A percentile compares a stretch with the other conserved stretches of the same genome.
phyloP scores from a whole-genome alignment of 2,329 filamentous ascomycete species.

The Didymella keratinophila region DNA sequence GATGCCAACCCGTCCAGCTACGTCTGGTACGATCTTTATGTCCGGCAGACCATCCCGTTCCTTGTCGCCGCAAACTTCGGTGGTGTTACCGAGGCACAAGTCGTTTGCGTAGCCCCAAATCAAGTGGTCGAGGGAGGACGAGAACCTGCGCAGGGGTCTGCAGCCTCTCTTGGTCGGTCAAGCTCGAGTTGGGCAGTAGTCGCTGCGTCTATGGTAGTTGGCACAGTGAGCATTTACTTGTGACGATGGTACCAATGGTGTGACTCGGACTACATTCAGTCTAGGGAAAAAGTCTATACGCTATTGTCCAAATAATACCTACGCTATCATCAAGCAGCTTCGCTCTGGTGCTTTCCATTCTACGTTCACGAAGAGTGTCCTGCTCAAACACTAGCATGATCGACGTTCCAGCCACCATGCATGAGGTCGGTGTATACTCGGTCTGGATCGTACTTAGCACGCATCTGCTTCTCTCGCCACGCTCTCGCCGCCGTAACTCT shows the following conservation, averaged over 20 bases:
- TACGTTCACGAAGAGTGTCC: neutral
- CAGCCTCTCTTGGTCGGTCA: neutral
- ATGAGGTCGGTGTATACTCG: conserved; percentile 51
- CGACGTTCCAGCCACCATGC: conserved; percentile 54
- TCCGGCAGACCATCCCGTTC: conserved; percentile 9
- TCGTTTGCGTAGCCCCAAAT: conserved; percentile 9
- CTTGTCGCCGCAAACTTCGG: conserved; percentile 7
- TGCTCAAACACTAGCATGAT: neutral
- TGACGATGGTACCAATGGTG: neutral
- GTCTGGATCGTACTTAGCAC: conserved; percentile 51
- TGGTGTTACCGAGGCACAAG: conserved; percentile 7
- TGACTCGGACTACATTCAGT: neutral
- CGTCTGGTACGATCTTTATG: conserved; percentile 10
- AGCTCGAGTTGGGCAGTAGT: neutral
- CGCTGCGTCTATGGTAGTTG: neutral
- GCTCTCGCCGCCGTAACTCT: conserved; percentile 51
- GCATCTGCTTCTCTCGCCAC: conserved; percentile 38
- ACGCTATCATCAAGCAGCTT: neutral
- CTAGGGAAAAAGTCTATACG: neutral
- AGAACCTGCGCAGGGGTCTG: conserved; percentile 1
- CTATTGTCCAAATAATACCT: neutral
- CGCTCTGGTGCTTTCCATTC: neutral
- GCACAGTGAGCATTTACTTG: neutral
- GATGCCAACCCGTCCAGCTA: conserved; percentile 6
- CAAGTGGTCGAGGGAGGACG: conserved; percentile 7